Evolutionary conservation across 495 filamentous ascomycete genomes (phyloP), one percentile per base, ranked within the genome.

Genomic region (Talaromyces liani): DNA sequence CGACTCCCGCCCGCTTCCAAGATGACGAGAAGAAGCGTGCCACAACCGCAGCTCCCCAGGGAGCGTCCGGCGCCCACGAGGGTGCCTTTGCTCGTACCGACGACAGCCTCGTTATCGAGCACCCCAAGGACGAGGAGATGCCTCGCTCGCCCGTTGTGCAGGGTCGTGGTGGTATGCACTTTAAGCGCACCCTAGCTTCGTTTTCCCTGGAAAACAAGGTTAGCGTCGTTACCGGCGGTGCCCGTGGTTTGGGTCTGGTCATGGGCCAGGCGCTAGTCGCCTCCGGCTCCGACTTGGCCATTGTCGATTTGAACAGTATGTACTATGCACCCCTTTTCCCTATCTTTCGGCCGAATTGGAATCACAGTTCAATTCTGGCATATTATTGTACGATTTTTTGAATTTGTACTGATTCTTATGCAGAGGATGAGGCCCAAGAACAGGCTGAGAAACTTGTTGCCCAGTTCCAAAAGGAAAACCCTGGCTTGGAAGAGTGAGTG

Each of bases 221-320:
- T 6, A 89, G 80, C 25, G 79, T 95, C 6, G 89, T 96, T 2
- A 96, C 92, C 10, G 92, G 92, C 34, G 92, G 92, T 67, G 92
- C 92, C 45, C 80, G 92, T 67, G 92, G 92, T 4, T 72, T 96
- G 67, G 92, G 92, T 57, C 78, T 97, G 67, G 92, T 96, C 36
- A 96, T 98, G 93, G 88, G 85, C 39, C 91, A 96, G 72, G 92
- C 87, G 4, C 83, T 95, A 66, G 88, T 97, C 29, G 85, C 88
- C 12, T 92, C 88, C 62, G 93, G 93, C 33, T 91, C 91, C 7
- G 89, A 96, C 73, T 81, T 96, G 65, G 93, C 93, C 7, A 89
- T 98, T 77, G 90, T 97, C 16, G 93, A 98, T 75, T 72, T 97
- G 73, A 96, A 97, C 73, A 88, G 92, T 95, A 76, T 56, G 88